Base-by-base conservation (phyloP, 2,329 filamentous ascomycete genomes). In the Chaetomiaceae sp. region DNA sequence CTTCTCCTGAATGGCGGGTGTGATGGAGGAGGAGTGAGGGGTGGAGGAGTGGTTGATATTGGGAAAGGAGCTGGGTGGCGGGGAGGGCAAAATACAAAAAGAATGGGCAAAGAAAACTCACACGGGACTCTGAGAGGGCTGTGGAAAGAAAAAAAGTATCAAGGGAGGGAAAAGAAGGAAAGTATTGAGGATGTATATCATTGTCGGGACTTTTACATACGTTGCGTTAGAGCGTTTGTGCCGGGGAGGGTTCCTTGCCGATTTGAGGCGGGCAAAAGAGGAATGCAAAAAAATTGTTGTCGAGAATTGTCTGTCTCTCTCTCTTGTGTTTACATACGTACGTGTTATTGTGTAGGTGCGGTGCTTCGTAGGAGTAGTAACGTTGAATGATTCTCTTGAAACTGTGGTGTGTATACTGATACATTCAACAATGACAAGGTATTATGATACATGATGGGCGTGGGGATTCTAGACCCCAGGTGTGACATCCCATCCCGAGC, bases 171-270 rank as follows among this genome's bases (percentile, higher is more conserved):
- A 31, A 25, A 23, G 37, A 37, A 40, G 40, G 41, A 31, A 35
- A 43, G 37, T 44, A 44, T 25, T 13, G 37, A n/a, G 45, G 46
- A 47, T 60, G 58, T 60, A 60, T 46, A 60, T 60, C 55, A 58
- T 16, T 55, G 52, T 56, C 54, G 56, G 46, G 51, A 4, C 48
- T 55, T 12, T 54, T 55, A 58, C 48, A 52, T 57, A 58, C 48
- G 48, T 55, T 60, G 55, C 42, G 48, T 54, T 59, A 55, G 52
- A 56, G 30, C 39, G 45, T 35, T 37, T n/a, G n/a, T n/a, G n/a
- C n/a, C n/a, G 45, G 41, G 37, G 31, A 33, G 42, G 40, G 27
- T 23, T 45, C 27, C 21, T 43, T 43, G 43, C 44, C 48, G 13
- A 37, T 19, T 54, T 54, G 51, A 55, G 40, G 44, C 9, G 21